Conservation (phyloP, 805 yeast species). For the Kuraishia hungarica region DNA sequence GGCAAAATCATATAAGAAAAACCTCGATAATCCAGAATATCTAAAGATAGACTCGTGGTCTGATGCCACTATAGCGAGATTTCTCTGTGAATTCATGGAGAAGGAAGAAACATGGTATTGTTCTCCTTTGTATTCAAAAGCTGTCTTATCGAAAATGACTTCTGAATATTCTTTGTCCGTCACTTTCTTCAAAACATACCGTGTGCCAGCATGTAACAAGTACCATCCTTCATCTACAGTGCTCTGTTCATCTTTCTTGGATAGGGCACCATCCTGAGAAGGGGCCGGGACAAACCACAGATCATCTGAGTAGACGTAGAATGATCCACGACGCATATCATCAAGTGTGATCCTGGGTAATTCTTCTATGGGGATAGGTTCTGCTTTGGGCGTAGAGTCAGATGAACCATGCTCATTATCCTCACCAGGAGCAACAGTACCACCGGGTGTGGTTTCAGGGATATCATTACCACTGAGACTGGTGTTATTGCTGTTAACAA, state of each 20-base stretch:
- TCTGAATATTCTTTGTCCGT: conserved; percentile 20
- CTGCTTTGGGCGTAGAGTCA: neutral
- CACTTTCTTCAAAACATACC: conserved; percentile 13
- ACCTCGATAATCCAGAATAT: conserved; percentile 55
- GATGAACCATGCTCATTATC: neutral
- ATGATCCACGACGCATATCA: conserved; percentile 21
- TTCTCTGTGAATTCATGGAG: conserved; percentile 33
- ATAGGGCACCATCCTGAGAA: neutral
- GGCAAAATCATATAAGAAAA: conserved; percentile 51
- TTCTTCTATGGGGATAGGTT: conserved; percentile 1
- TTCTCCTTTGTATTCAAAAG: conserved; percentile 32
- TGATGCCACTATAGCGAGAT: conserved; percentile 47
- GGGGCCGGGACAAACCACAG: conserved; percentile 14
- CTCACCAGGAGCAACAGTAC: neutral
- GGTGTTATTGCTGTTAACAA: neutral
- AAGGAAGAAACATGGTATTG: conserved; percentile 30
- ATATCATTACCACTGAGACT: neutral
- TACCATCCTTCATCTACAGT: conserved; percentile 36
- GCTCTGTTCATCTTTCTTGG: conserved; percentile 13
- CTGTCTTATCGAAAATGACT: conserved; percentile 20
- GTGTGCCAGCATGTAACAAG: conserved; percentile 10
- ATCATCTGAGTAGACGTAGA: conserved; percentile 15
- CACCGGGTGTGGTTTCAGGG: neutral
- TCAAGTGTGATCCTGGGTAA: conserved; percentile 15
- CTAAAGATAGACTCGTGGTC: conserved; percentile 49